These are phyloP conservation scores for Cyclaneusma minus DNA, from an alignment of 2,329 filamentous ascomycete genomes.

Conservation along the genomic window DNA sequence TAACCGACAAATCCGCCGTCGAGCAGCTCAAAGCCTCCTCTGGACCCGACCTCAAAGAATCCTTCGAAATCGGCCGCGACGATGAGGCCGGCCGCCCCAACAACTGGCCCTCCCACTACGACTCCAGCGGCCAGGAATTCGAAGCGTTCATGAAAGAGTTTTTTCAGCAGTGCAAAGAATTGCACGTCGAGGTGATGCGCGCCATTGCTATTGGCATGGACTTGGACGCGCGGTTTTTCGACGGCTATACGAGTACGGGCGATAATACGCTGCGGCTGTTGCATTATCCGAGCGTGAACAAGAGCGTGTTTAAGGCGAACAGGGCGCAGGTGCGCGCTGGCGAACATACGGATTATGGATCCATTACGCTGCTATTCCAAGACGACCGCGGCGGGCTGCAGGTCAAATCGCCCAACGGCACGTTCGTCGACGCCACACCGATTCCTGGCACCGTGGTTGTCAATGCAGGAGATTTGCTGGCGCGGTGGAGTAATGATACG, in stretches of 20 bases:
- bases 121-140: slow-evolving; percentile 41
- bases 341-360: slow-evolving; percentile 37
- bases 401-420: slow-evolving; percentile 53
- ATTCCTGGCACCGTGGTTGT: slow-evolving; percentile 72
- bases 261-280: slow-evolving; percentile 48
- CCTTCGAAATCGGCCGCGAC: slow-evolving; percentile 48
- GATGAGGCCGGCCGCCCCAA: slow-evolving; percentile 49
- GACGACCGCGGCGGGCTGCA: slow-evolving; percentile 34
- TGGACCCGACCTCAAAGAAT: slow-evolving; percentile 51
- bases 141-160: slow-evolving; percentile 60
- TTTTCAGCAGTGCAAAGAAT: slow-evolving; percentile 53
- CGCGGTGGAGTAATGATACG: slow-evolving; percentile 79
- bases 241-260: slow-evolving; percentile 52
- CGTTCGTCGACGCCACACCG: slow-evolving; percentile 70
- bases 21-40: slow-evolving; percentile 35
- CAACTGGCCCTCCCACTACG: slow-evolving; percentile 51
- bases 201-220: slow-evolving; percentile 74
- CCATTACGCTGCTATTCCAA: slow-evolving; percentile 36
- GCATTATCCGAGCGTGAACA: slow-evolving; percentile 37
- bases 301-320: slow-evolving; percentile 30
- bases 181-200: slow-evolving; percentile 69
- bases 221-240: slow-evolving; percentile 58
- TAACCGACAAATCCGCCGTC: slow-evolving; percentile 34
- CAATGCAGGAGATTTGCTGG: slow-evolving; percentile 77
- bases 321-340: slow-evolving; percentile 30